These are phyloP conservation scores for Uromyces viciae-fabae DNA, from an alignment of 1,284 basidiomycete species.

Conservation along the genomic window DNA sequence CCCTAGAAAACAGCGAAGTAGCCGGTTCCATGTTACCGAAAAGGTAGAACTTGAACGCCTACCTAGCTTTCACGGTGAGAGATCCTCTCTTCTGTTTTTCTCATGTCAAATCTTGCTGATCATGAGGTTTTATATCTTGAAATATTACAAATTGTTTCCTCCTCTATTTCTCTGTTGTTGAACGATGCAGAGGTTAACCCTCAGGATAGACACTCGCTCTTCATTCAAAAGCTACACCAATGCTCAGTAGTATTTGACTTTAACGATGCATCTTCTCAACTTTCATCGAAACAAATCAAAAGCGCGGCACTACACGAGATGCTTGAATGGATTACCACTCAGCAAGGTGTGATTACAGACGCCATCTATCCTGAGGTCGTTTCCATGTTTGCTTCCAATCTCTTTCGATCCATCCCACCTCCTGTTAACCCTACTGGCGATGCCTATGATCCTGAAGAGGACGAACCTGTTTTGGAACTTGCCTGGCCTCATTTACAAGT, in stretches of 20 bases:
- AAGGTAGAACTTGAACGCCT: conserved; percentile 93
- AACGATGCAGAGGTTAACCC: conserved; percentile 72
- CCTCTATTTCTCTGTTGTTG: conserved; percentile 28
- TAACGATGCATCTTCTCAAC: conserved; percentile 91
- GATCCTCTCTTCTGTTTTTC: neutral
- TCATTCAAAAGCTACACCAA: conserved; percentile 91
- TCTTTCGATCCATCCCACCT: conserved; percentile 99
- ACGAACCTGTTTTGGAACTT: conserved; percentile 96
- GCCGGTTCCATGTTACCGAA: conserved; percentile 91
- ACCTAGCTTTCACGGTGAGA: conserved; percentile 83
- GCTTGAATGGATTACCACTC: conserved; percentile 97
- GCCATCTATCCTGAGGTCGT: conserved; percentile 98
- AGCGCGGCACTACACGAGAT: conserved; percentile 96
- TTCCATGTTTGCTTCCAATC: conserved; percentile 94
- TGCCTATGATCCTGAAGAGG: conserved; percentile 98
- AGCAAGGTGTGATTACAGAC: conserved; percentile 94
- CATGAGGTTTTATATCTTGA: neutral
- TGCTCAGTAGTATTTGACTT: conserved; percentile 98
- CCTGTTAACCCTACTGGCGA: conserved; percentile 97
- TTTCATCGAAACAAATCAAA: conserved; percentile 98
- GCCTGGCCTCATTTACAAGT: conserved; percentile 99
- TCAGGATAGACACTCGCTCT: conserved; percentile 81
- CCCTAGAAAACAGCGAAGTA: conserved; percentile 89
- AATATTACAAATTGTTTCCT: conserved; percentile 39
- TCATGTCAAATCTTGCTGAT: neutral